Evolutionary conservation across 305 asterid species (phyloP).

Genomic region (Stenogyne calaminthoides): DNA sequence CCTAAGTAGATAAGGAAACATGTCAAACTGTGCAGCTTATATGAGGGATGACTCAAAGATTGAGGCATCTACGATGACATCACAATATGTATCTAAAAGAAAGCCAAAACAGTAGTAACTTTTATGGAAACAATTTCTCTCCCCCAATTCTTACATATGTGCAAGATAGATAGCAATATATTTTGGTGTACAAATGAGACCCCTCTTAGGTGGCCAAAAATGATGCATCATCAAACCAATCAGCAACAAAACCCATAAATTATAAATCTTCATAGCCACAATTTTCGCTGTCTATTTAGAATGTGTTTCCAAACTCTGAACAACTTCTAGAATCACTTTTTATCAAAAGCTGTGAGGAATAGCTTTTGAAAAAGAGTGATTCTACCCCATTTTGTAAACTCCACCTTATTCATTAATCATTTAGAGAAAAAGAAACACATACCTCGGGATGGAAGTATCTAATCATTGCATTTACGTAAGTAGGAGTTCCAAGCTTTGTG

Average conservation of each 20-base stretch:
- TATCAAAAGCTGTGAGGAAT: too few species aligned
- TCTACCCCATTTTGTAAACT: too few species aligned
- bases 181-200: not conserved
- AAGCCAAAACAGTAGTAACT: not conserved
- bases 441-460: constrained; percentile 76
- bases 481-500: constrained; percentile 76
- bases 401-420: not conserved
- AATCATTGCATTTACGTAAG: constrained; percentile 56
- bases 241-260: not conserved
- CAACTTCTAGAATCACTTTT: too few species aligned
- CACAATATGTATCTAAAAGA: not conserved
- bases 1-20: constrained; percentile 37
- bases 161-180: not conserved
- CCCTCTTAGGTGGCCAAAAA: not conserved
- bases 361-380: too few species aligned
- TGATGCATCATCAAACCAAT: not conserved
- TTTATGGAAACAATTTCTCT: not conserved
- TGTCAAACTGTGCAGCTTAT: constrained; percentile 25
- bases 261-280: not conserved
- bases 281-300: not conserved
- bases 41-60: constrained; percentile 6
- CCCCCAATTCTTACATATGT: not conserved
- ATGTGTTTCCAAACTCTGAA: too few species aligned
- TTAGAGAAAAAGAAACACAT: constrained; percentile 6
- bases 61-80: not conserved